A percentile compares a stretch with the other conserved stretches of the same genome.
Conservation (phyloP, 2,329 filamentous ascomycete genomes). For the Penicillium sp. region DNA sequence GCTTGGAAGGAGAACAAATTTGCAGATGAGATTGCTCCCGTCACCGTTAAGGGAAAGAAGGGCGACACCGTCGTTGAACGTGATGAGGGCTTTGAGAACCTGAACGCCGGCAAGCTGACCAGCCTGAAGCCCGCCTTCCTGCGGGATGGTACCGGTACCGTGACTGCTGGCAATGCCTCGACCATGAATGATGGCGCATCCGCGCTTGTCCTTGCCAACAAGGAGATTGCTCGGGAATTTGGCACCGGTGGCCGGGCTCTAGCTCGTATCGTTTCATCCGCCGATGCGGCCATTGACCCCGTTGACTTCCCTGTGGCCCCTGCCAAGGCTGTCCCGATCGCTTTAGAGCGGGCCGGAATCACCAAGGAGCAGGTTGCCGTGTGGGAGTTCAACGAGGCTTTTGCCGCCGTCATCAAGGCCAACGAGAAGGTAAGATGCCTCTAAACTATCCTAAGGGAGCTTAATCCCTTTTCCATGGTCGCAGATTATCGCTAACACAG, state of each 20-base stretch:
- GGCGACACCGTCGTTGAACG: conserved; percentile 77
- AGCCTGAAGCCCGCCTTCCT: conserved; percentile 91
- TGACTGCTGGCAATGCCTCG: conserved; percentile 93
- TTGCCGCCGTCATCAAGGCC: conserved; percentile 91
- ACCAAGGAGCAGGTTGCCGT: conserved; percentile 88
- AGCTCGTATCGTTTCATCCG: conserved; percentile 82
- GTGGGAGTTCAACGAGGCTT: conserved; percentile 99
- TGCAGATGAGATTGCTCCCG: conserved; percentile 85
- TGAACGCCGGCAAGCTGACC: conserved; percentile 84
- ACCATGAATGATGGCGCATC: conserved; percentile 94
- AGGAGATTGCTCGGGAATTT: conserved; percentile 78
- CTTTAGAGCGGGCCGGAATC: conserved; percentile 85
- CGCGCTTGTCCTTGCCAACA: conserved; percentile 82
- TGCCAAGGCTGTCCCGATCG: conserved; percentile 87
- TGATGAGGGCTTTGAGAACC: conserved; percentile 86
- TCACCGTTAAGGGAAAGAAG: conserved; percentile 82
- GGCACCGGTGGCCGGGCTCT: conserved; percentile 78
- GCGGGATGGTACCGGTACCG: conserved; percentile 80
- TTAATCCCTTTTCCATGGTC: neutral
- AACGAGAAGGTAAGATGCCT: conserved; percentile 73
- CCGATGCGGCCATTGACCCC: conserved; percentile 86
- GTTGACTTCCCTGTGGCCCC: conserved; percentile 96
- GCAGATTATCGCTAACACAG: conserved; percentile 17
- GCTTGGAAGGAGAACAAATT: conserved; percentile 86
- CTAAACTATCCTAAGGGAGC: neutral